A percentile compares a stretch with the other conserved stretches of the same genome.
phyloP scores from a whole-genome alignment of 257 asterid species.

The Leonotis leonurus region DNA sequence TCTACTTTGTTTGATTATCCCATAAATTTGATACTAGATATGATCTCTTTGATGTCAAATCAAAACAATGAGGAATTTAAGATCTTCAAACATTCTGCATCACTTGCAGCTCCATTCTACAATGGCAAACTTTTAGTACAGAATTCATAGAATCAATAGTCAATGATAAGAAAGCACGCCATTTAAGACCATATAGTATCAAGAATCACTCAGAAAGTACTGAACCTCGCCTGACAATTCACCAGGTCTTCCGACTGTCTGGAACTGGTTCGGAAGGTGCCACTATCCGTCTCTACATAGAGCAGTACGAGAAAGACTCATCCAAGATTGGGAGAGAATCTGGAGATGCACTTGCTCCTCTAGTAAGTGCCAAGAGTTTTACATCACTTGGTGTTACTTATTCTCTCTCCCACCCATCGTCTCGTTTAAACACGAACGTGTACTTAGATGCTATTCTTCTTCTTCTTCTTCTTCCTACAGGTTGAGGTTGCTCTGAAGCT shows the following conservation, averaged over 20 bases:
- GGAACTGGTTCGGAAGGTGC: slow-evolving; percentile 99
- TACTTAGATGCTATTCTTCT: neutral
- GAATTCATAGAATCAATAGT: neutral
- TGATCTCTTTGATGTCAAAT: too few species aligned
- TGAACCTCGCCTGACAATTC: neutral
- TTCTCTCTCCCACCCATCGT: neutral
- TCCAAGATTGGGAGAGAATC: slow-evolving; percentile 82
- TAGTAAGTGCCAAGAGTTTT: slow-evolving; percentile 33
- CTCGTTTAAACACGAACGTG: neutral
- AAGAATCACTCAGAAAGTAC: neutral
- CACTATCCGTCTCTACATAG: slow-evolving; percentile 89
- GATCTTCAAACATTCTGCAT: neutral
- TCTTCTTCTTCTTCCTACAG: slow-evolving; percentile 27
- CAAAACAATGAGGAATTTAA: too few species aligned
- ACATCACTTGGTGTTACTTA: neutral
- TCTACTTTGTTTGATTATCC: neutral
- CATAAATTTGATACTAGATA: neutral
- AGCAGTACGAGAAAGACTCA: slow-evolving; percentile 84
- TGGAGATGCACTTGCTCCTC: slow-evolving; percentile 80
- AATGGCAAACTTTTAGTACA: too few species aligned
- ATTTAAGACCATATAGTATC: neutral
- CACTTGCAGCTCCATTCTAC: neutral
- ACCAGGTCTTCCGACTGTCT: slow-evolving; percentile 94
- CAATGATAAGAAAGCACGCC: neutral
- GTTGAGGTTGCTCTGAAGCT: slow-evolving; percentile 91